Evolutionary conservation across 2,329 filamentous ascomycete genomes (phyloP), one percentile per base, ranked within the genome.

Genomic region (Hortaea werneckii): DNA sequence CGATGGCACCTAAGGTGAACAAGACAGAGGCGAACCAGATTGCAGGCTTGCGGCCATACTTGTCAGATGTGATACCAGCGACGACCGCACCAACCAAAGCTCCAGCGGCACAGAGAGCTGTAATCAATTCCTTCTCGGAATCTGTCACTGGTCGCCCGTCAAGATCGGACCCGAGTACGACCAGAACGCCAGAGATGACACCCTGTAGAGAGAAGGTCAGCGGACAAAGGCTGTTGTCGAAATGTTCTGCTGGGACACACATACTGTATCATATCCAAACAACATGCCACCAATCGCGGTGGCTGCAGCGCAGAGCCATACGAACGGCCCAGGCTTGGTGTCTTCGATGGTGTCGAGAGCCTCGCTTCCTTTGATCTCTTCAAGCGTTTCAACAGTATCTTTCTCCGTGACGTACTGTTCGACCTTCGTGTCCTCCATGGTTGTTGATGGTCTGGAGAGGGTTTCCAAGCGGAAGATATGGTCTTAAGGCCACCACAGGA

Each of bases 1-100:
- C 58, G 5, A 82, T 54, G 1, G 85, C 83, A 10, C 84, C 84
- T 2, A 73, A 52, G 4, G 83, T 66, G 61, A 88, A 88, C n/a
- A 87, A 75, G 0, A 75, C 51, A 54, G 83, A 80, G 30, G 80
- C 80, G 27, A 76, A 64, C 26, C 83, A 70, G 40, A 85, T 77
- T 39, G 83, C 78, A 47, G 71, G 72, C 50, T 77, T 78, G 26
- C 82, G 76, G 37, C 82, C 81, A 41, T 48, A 51, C 32, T 48
- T 50, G 32, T 53, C 51, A 12, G 38, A 35, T 9, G 32, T 35
- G 32, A 35, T 35, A 10, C 32, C 32, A 10, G 32, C 32, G 9
- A 35, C 32, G n/a, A 35, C n/a, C 2, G 32, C 32, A 2, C 32
- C 32, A 35, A 35, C n/a, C 9, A 35, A 35, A 12, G 32, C 32